Percentiles rank a stretch among this genome's conserved stretches.
phyloP scores from a whole-genome alignment of 75 land plant genomes.

The Pinus taeda region DNA sequence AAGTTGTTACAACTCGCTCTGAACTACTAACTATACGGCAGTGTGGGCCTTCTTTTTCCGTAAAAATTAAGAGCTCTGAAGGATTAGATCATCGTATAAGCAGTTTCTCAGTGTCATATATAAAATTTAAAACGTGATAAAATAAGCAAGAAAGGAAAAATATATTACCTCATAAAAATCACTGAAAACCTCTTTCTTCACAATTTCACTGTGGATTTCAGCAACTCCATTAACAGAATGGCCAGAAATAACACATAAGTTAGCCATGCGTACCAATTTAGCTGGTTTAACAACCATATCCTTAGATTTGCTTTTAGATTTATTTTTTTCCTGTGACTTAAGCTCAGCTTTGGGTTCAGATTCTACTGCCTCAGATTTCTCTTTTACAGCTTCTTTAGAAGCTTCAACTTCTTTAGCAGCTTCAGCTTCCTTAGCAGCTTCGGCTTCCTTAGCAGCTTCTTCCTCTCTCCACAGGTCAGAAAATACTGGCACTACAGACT shows the following conservation, averaged over 20 bases:
- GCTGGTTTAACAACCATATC: constrained; percentile 40
- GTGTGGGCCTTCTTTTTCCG: not conserved
- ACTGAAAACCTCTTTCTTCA: constrained; percentile 91
- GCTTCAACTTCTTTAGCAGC: constrained; percentile 14
- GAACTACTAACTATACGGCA: not conserved
- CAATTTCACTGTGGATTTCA: constrained; percentile 95
- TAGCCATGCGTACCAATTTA: constrained; percentile 88
- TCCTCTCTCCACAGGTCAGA: constrained; percentile 30
- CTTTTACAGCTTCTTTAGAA: constrained; percentile 14
- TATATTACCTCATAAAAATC: constrained; percentile 76
- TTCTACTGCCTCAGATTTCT: constrained; percentile 22
- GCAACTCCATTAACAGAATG: constrained; percentile 99
- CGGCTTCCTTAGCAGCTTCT: not conserved
- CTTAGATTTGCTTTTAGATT: constrained; percentile 3
- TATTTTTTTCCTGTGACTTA: not conserved
- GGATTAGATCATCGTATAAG: not conserved
- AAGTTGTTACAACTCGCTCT: not conserved
- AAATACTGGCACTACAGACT: constrained; percentile 42
- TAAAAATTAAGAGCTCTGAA: not conserved
- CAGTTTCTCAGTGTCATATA: not conserved
- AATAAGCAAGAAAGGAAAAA: not conserved
- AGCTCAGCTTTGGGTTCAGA: constrained; percentile 8
- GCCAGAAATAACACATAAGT: constrained; percentile 91
- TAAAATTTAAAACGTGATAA: not conserved
- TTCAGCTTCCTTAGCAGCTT: not conserved